These are phyloP conservation scores for Wallacemonas sp. DNA, from an alignment of 208 protist species.

Conservation along the genomic window DNA sequence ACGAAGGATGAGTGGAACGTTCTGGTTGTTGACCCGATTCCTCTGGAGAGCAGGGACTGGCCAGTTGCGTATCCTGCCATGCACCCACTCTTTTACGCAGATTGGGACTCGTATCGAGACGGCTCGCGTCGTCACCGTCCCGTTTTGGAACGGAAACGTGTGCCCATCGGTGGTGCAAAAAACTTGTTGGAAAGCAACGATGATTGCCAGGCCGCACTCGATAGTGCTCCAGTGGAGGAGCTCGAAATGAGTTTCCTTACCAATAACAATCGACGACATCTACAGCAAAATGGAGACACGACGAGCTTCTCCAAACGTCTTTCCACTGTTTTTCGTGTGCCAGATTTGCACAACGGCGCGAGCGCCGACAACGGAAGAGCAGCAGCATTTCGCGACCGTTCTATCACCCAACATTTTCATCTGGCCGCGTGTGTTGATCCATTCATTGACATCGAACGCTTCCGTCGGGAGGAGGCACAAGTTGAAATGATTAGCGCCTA, in stretches of 20 bases:
- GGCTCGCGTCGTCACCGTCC: background rate
- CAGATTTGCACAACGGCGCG: background rate
- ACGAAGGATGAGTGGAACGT: slow-evolving; percentile 42
- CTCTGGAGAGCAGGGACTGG: slow-evolving; percentile 24
- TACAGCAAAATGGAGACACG: slow-evolving; percentile 73
- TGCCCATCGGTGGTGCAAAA: background rate
- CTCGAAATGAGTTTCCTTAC: slow-evolving; percentile 22
- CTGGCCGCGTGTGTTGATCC: slow-evolving; percentile 67
- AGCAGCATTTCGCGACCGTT: background rate
- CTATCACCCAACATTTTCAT: slow-evolving; percentile 29
- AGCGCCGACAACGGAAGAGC: background rate
- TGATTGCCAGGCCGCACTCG: background rate
- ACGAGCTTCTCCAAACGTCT: slow-evolving; percentile 32
- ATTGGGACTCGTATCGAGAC: slow-evolving; percentile 23
- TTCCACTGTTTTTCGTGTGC: background rate
- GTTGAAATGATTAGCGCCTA: slow-evolving; percentile 89
- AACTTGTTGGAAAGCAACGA: background rate
- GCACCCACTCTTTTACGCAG: slow-evolving; percentile 62
- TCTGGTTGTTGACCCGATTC: slow-evolving; percentile 69
- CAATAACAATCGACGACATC: slow-evolving; percentile 29
- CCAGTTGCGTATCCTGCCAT: slow-evolving; percentile 52
- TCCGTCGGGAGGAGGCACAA: slow-evolving; percentile 83
- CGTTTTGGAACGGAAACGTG: background rate
- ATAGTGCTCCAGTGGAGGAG: background rate
- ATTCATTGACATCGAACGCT: slow-evolving; percentile 58